Conservation (phyloP, 306 rosid species). For the Parietaria judaica region DNA sequence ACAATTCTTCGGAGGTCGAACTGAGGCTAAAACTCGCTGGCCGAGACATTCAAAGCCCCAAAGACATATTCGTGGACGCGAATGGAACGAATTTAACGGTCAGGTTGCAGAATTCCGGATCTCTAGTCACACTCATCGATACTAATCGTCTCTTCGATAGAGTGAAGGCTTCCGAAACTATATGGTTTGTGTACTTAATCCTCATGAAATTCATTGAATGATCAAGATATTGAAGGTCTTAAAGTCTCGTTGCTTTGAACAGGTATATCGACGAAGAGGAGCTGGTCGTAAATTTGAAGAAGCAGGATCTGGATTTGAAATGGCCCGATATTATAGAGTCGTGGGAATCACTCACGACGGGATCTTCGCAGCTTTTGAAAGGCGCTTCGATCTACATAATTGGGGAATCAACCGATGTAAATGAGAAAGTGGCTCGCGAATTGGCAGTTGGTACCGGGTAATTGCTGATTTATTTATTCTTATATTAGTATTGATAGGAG, state of each 20-base stretch:
- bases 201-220: background rate
- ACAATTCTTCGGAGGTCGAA: constrained; percentile 77
- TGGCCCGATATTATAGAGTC: constrained; percentile 88
- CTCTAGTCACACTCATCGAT: constrained; percentile 55
- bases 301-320: constrained; percentile 77
- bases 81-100: constrained; percentile 48
- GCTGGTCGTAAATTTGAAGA: constrained; percentile 76
- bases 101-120: constrained; percentile 47
- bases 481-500: background rate
- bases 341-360: constrained; percentile 79
- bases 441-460: constrained; percentile 92
- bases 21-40: constrained; percentile 48
- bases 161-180: constrained; percentile 86
- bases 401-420: constrained; percentile 75
- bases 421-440: constrained; percentile 77
- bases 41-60: constrained; percentile 33
- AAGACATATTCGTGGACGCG: constrained; percentile 57
- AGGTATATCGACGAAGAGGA: constrained; percentile 89
- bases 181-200: constrained; percentile 51
- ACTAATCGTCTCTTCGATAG: constrained; percentile 60
- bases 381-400: constrained; percentile 77
- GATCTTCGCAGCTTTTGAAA: constrained; percentile 66
- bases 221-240: constrained; percentile 12
- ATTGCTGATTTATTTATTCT: constrained; percentile 7
- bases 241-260: constrained; percentile 20